phyloP scores from a whole-genome alignment of 306 rosid genomes.

The Cucumis hystrix region DNA sequence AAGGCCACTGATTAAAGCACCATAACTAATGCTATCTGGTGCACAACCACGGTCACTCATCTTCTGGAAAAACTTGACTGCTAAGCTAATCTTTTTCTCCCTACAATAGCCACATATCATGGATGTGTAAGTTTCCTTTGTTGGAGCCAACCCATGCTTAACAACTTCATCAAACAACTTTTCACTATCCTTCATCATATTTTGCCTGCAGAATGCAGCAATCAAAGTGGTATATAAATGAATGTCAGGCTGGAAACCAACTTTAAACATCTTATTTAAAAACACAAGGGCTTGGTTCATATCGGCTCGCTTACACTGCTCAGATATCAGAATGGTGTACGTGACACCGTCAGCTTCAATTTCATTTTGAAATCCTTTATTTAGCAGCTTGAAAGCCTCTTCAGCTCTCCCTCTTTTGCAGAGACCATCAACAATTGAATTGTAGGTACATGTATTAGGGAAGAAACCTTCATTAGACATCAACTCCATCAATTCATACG shows the following conservation, averaged over 20 bases:
- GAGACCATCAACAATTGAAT: constrained; percentile 59
- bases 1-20: constrained; percentile 80
- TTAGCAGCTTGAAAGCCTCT: constrained; percentile 58
- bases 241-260: constrained; percentile 62
- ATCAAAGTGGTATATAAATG: constrained; percentile 66
- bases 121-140: constrained; percentile 70
- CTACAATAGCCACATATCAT: constrained; percentile 83
- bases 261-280: constrained; percentile 68
- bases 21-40: constrained; percentile 53
- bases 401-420: constrained; percentile 55
- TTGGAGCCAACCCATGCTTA: constrained; percentile 46
- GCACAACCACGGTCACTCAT: constrained; percentile 62
- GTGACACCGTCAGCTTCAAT: constrained; percentile 52
- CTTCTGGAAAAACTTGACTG: constrained; percentile 42
- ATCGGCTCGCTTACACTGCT: constrained; percentile 55
- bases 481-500: constrained; percentile 44
- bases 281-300: constrained; percentile 43
- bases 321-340: constrained; percentile 61
- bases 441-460: constrained; percentile 67
- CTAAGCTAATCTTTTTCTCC: constrained; percentile 40
- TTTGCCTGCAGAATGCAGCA: constrained; percentile 56
- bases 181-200: constrained; percentile 49
- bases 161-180: constrained; percentile 45
- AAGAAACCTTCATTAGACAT: constrained; percentile 57
- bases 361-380: constrained; percentile 22